Evolutionary conservation across 2,329 filamentous ascomycete species (phyloP).

Genomic region (Monilinia laxa): DNA sequence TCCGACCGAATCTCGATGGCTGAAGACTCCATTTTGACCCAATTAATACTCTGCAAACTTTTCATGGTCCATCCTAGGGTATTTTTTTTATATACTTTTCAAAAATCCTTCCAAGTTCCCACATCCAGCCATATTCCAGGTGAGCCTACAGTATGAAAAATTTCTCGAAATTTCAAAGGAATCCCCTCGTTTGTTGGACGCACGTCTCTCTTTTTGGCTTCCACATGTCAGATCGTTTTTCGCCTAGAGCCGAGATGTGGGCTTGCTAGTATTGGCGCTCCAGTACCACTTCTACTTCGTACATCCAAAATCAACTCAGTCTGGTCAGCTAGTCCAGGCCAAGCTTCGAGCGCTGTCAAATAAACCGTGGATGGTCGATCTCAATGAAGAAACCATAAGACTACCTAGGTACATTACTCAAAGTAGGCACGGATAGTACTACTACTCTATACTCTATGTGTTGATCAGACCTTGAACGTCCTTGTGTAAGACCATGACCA

Average conservation of each 20-base stretch:
- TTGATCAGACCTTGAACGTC: not conserved
- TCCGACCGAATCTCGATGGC: not conserved
- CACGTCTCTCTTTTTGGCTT: constrained; percentile 34
- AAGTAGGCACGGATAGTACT: not conserved
- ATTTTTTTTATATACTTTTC: constrained; percentile 7
- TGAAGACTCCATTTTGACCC: constrained; percentile 11
- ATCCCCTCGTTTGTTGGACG: constrained; percentile 25
- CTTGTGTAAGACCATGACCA: not conserved
- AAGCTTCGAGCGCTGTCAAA: constrained; percentile 6
- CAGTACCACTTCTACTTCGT: not conserved
- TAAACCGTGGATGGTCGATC: too few relatives aligned
- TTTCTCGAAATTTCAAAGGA: not conserved
- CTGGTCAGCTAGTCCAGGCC: not conserved
- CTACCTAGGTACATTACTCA: too few relatives aligned
- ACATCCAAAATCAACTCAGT: not conserved
- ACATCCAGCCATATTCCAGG: not conserved
- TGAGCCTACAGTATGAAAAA: too few relatives aligned
- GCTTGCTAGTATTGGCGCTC: not conserved
- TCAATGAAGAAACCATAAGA: not conserved
- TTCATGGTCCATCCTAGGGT: constrained; percentile 14
- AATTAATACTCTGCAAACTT: not conserved
- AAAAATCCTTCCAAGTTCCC: not conserved
- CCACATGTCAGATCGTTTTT: constrained; percentile 25
- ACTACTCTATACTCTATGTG: not conserved
- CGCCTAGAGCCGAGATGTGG: constrained; percentile 23